Evolutionary conservation across 1,139 yeast species (phyloP).

Genomic region (Suhomyces atakaporum): DNA sequence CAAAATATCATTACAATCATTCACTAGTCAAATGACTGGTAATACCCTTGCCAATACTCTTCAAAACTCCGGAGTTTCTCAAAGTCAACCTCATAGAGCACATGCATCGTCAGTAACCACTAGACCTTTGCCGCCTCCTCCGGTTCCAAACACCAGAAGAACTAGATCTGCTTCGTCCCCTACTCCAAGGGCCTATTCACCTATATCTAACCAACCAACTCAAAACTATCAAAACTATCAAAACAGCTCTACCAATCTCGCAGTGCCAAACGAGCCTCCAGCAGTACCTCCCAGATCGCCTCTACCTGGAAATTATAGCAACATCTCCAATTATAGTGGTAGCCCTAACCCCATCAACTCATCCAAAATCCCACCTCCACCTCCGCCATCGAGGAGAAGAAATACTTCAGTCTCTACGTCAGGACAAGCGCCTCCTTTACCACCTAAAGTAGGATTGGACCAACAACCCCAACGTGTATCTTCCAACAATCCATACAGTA

Average conservation of each 20-base stretch:
- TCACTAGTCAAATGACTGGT: conserved; percentile 50
- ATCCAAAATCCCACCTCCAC: conserved; percentile 37
- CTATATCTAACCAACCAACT: conserved; percentile 17
- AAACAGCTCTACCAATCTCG: conserved; percentile 4
- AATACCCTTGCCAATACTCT: conserved; percentile 41
- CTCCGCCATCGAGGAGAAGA: conserved; percentile 46
- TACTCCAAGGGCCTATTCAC: conserved; percentile 31
- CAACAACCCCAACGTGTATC: conserved; percentile 1
- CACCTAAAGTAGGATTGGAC: conserved; percentile 30
- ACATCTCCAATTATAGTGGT: conserved; percentile 1
- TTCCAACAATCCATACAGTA: conserved; percentile 15
- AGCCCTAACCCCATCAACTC: conserved; percentile 9
- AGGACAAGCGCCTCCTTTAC: conserved; percentile 28
- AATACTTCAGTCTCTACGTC: conserved; percentile 18
- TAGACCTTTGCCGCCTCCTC: conserved; percentile 42
- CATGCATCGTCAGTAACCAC: conserved; percentile 10
- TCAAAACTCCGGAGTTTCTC: conserved; percentile 30
- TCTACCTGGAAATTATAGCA: conserved; percentile 1
- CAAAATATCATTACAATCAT: conserved; percentile 40
- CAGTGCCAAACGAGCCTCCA: conserved; percentile 9
- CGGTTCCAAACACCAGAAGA: conserved; percentile 39
- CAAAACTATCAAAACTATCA: conserved; percentile 7
- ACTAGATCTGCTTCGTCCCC: conserved; percentile 48
- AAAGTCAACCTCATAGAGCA: conserved; percentile 20
- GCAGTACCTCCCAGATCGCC: conserved; percentile 22